These are phyloP conservation scores for Litsea cubeba DNA, from an alignment of 164 flowering plant genomes.

Conservation along the genomic window DNA sequence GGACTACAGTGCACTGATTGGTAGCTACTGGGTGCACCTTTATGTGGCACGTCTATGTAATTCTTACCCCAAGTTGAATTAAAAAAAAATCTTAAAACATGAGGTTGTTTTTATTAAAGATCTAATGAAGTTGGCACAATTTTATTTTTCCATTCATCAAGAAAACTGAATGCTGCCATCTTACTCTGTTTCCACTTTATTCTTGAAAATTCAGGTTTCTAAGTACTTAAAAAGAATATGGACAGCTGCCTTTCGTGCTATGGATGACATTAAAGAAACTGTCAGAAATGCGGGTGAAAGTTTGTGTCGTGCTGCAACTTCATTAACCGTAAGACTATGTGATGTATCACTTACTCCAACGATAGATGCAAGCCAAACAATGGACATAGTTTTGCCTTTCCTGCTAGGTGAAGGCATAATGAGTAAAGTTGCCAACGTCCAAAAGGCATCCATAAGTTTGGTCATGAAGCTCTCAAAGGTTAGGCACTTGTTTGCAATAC, in stretches of 20 bases:
- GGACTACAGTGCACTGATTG: neutral
- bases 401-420: slow-evolving; percentile 82
- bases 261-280: slow-evolving; percentile 99
- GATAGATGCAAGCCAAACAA: slow-evolving; percentile 63
- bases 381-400: slow-evolving; percentile 81
- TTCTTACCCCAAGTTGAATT: neutral
- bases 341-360: slow-evolving; percentile 72
- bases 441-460: slow-evolving; percentile 80
- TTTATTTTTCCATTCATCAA: too few relatives aligned
- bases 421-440: slow-evolving; percentile 83
- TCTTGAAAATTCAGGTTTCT: slow-evolving; percentile 44
- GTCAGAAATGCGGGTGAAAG: slow-evolving; percentile 92
- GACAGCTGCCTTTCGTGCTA: slow-evolving; percentile 88
- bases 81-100: too few relatives aligned
- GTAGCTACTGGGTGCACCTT: neutral
- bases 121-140: neutral
- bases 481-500: slow-evolving; percentile 13
- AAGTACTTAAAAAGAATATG: slow-evolving; percentile 77
- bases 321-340: slow-evolving; percentile 82
- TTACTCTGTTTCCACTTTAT: slow-evolving; percentile 2
- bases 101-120: neutral
- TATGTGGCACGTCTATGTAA: neutral
- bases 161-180: neutral
- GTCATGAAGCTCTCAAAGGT: slow-evolving; percentile 99
- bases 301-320: slow-evolving; percentile 73